Evolutionary conservation across 192 early-diverging fungal species (phyloP), one percentile per base, ranked within the genome.

Genomic region (Lobosporangium transversale): DNA sequence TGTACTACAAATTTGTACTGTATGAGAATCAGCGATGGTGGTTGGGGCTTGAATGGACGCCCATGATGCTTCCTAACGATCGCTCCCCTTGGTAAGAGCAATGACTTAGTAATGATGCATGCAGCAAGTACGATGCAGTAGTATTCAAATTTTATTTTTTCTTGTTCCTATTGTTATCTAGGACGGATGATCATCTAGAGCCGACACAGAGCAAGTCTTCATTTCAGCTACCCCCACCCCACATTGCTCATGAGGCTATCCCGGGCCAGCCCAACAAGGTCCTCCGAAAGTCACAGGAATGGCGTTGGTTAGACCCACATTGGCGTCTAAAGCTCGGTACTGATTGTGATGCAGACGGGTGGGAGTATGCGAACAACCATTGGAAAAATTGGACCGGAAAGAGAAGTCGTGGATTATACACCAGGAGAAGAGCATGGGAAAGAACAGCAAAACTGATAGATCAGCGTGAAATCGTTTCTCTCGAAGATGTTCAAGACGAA

Each of bases 11-110:
- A 47, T 85, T 85, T 75, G 79, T 79, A 5, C 40, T 82, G 35
- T 85, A 80, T 42, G 84, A 85, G 53, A 85, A 85, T 56, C 84
- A 85, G 53, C 73, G 84, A 29, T 87, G 86, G 86, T 87, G 86
- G 86, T 60, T 87, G 18, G 86, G 86, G 44, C 56, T 84, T 23
- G 81, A 83, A 4, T 87, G 86, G 86, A 87, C 86, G 7, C 81
- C 82, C 3, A 87, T 84, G 65, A 84, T 87, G 82, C 75, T 87
- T 23, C 79, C 80, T 11, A 85, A 79, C 35, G 86, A 87, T 50
- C 82, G 86, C 53, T 68, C 84, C 7, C 55, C 84, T 54, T 85
- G 84, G 84, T 84, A 81, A 78, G 30, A 7, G 51, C 7, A 12
- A 31, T 27, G 23, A 15, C 8, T 47, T 47, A 21, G 10, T 47